Conservation (phyloP, 768 basidiomycete genomes). For the Termitomyces sp. region DNA sequence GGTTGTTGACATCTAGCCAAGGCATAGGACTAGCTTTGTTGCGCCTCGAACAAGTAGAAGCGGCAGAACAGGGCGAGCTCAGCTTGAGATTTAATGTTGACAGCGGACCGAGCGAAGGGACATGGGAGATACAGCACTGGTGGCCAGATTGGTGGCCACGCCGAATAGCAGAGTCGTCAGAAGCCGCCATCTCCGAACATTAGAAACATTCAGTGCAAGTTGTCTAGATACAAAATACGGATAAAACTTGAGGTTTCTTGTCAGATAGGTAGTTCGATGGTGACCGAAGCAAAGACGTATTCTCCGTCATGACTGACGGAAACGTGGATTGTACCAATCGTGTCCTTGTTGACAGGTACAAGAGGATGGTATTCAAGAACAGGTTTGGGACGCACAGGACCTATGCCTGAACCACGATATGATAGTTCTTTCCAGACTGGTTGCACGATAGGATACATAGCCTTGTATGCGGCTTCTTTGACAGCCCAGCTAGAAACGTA, state of each 20-base stretch:
- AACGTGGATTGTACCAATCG: constrained; percentile 44
- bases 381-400: constrained; percentile 24
- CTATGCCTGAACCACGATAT: constrained; percentile 29
- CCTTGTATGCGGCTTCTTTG: constrained; percentile 88
- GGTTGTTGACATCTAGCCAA: constrained; percentile 54
- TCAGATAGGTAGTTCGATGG: constrained; percentile 40
- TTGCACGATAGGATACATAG: constrained; percentile 53
- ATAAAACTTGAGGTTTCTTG: background rate
- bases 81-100: constrained; percentile 33
- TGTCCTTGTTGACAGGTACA: constrained; percentile 10
- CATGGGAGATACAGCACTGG: constrained; percentile 51
- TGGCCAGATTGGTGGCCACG: constrained; percentile 65
- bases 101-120: constrained; percentile 20
- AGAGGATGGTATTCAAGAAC: constrained; percentile 38
- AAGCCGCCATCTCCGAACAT: background rate
- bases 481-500: constrained; percentile 58
- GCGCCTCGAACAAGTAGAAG: constrained; percentile 69
- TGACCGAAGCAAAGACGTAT: constrained; percentile 64
- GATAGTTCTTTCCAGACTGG: constrained; percentile 77
- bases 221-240: background rate
- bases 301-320: constrained; percentile 84
- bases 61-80: constrained; percentile 41
- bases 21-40: constrained; percentile 76
- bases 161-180: constrained; percentile 13
- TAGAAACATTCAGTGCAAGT: background rate